Base-by-base conservation (phyloP, 805 yeast genomes). In the Candida schatavii region DNA sequence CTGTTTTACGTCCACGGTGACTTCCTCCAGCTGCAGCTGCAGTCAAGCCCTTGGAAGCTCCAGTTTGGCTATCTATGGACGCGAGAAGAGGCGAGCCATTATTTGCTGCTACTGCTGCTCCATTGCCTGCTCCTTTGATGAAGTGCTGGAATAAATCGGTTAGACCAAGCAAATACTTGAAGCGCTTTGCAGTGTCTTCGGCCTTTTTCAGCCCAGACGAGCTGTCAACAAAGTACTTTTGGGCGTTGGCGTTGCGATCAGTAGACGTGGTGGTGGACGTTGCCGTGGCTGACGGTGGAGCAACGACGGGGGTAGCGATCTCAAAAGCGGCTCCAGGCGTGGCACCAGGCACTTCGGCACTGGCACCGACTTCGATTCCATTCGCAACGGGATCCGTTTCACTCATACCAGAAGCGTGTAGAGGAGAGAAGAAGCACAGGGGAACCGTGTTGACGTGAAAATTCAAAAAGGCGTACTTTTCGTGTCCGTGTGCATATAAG, bases 121-220 rank as follows among this genome's bases (percentile, higher is more conserved):
- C 67, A 42, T 9, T 51, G 20, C 15, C 15, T 34, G 68, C 69
- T 4, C 88, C 86, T 51, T 81, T 81, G 48, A 85, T 78, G 54
- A 85, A 85, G 57, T 83, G 88, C 45, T 77, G 72, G 62, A 85
- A 85, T 39, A 85, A 63, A 14, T 75, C 77, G 3, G 89, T 82
- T 42, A 85, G 62, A 0, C 86, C 82, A 33, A 85, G 57, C 28
- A 85, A 64, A 58, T 85, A 81, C 49, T 77, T 77, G 65, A 83
- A 85, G 50, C 90, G 66, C 52, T 80, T 77, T 6, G 82, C 78
- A 0, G 88, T 83, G 31, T 75, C 81, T 2, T 77, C 70, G 53
- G 81, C 75, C 54, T 81, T 76, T 28, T 59, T 59, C 33, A 54
- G 64, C 39, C 64, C 64, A 15, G 59, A 62, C 28, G 66, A 49